Base-by-base conservation (phyloP, 2,329 filamentous ascomycete genomes). In the Ambrosiella xylebori region DNA sequence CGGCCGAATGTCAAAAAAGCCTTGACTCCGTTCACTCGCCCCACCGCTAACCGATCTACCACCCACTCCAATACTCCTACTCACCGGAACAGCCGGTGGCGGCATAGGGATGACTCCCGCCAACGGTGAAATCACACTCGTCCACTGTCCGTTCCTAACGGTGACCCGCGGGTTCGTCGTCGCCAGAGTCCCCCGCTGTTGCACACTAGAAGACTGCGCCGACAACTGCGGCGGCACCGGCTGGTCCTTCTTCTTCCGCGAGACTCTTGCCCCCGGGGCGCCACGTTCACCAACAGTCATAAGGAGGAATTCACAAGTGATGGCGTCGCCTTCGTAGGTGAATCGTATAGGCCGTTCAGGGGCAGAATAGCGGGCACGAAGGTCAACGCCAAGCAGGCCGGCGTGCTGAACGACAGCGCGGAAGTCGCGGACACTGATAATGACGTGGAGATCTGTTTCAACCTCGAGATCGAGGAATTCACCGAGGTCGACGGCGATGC, bases 351-450 rank as follows among this genome's bases (percentile, higher is more conserved):
- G 86, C 13, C 79, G 78, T 13, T 80, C 79, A 3, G 86, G 85
- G 35, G 78, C 72, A 1, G 86, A 89, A 68, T 89, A 90, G 57
- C 75, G 74, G 11, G 85, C 84, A 13, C 76, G 78, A 12, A 90
- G 73, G 51, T 78, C 76, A n/a, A 79, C 81, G 56, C 81, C 80
- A 5, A 83, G 76, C 27, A 81, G 80, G 27, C 83, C 82, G 8
- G 86, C 86, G 68, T 91, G 86, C 39, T 82, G 78, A 56, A 89
- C 80, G 57, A 90, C 86, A 39, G 86, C 82, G 55, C 86, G 82
- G 67, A 90, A 90, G 68, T 91, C 86, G 65, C 88, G 89, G 65
- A 91, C 85, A 64, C 82, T 87, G 65, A 90, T 85, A 60, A 88
- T 79, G 64, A 89, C 86, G 65, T 89, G 86, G 59, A 89, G 76